phyloP scores from a whole-genome alignment of 202 grass and related monocot species.

The Tripidium arundinaceum region DNA sequence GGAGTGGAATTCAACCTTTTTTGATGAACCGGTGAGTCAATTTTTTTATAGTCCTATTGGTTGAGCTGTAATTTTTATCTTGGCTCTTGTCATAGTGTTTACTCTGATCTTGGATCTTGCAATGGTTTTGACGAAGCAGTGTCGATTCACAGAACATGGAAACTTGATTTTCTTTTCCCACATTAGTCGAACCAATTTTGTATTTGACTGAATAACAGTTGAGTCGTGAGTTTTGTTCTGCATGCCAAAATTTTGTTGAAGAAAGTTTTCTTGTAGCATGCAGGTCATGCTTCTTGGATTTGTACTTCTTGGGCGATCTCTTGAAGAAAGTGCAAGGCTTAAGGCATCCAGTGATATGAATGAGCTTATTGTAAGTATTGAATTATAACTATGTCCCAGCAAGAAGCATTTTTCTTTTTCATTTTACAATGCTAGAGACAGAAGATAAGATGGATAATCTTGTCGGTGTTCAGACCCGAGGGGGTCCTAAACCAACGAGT shows the following conservation, averaged over 20 bases:
- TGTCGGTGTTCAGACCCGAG: too few species aligned
- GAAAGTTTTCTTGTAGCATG: constrained; percentile 74
- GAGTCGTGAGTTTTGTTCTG: not conserved
- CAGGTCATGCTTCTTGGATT: constrained; percentile 99
- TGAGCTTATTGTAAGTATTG: constrained; percentile 80
- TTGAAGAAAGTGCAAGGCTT: constrained; percentile 95
- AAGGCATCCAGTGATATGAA: constrained; percentile 98
- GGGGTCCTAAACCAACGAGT: too few species aligned
- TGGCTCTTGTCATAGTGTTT: not conserved
- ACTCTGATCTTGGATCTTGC: constrained; percentile 9
- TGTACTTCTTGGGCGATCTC: constrained; percentile 98
- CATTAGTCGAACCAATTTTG: not conserved
- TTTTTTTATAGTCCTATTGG: not conserved
- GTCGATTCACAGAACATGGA: not conserved
- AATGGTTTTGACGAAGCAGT: not conserved
- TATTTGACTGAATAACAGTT: constrained; percentile 19
- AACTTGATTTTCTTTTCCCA: not conserved
- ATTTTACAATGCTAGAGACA: not conserved
- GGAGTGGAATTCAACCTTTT: constrained; percentile 93
- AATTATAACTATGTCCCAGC: not conserved
- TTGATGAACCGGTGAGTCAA: constrained; percentile 89
- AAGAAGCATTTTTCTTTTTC: not conserved
- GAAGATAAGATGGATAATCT: not conserved
- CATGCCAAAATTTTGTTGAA: constrained; percentile 33
- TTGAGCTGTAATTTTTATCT: not conserved